A percentile compares a stretch with the other conserved stretches of the same genome.
phyloP scores from a whole-genome alignment of 768 basidiomycete species.

The Mycena haematopus region DNA sequence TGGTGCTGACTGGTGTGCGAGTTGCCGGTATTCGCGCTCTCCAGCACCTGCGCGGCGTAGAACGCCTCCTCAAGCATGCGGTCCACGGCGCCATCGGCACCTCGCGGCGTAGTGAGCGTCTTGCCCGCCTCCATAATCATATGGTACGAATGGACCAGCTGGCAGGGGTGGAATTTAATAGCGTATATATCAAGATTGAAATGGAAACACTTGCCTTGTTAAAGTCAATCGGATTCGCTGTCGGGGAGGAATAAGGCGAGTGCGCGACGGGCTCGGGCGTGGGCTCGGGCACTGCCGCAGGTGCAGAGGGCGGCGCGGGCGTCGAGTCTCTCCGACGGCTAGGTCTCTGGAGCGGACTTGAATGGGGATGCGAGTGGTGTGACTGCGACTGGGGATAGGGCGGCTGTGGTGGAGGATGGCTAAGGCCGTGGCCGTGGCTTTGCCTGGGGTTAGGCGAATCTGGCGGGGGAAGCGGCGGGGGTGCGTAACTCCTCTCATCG shows the following conservation, averaged over 20 bases:
- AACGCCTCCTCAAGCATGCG: slow-evolving; percentile 29
- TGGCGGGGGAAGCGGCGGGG: slow-evolving; percentile 19
- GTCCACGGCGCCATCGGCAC: slow-evolving; percentile 10
- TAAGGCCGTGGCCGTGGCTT: slow-evolving; percentile 11
- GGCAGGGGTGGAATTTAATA: not conserved
- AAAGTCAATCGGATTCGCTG: slow-evolving; percentile 24
- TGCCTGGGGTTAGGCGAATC: slow-evolving; percentile 13
- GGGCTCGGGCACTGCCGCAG: slow-evolving; percentile 7
- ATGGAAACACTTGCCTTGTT: slow-evolving; percentile 15
- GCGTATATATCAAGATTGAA: not conserved
- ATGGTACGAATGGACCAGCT: slow-evolving; percentile 27
- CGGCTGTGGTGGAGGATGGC: slow-evolving; percentile 16
- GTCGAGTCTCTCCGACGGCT: slow-evolving; percentile 23
- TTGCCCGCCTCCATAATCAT: slow-evolving; percentile 26
- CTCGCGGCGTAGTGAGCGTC: slow-evolving; percentile 14
- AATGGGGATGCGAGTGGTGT: slow-evolving; percentile 14
- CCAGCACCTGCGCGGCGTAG: slow-evolving; percentile 28
- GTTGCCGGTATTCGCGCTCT: slow-evolving; percentile 13
- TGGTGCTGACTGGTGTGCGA: not conserved
- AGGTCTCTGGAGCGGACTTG: slow-evolving; percentile 21
- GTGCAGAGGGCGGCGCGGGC: slow-evolving; percentile 12
- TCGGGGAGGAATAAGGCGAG: slow-evolving; percentile 16
- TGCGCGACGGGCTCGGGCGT: slow-evolving; percentile 8
- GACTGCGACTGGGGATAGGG: slow-evolving; percentile 24
- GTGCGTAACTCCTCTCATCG: slow-evolving; percentile 19